A percentile compares a stretch with the other conserved stretches of the same genome.
These are phyloP conservation scores for Hygrophoropsis aurantiaca DNA, from an alignment of 768 basidiomycete genomes.

Conservation along the genomic window DNA sequence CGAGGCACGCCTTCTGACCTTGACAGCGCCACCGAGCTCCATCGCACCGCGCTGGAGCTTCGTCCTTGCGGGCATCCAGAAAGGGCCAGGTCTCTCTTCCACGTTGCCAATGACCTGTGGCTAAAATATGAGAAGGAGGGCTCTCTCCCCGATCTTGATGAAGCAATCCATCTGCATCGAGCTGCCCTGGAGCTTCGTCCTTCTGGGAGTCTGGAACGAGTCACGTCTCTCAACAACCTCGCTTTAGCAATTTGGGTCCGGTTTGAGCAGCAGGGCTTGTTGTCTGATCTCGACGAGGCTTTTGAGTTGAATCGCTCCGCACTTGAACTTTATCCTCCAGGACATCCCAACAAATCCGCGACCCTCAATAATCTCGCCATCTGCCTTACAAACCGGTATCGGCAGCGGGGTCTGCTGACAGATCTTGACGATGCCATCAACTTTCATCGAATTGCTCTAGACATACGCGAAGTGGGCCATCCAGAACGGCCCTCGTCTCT, in stretches of 20 bases:
- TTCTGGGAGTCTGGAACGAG: slow-evolving; percentile 11
- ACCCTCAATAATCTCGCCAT: slow-evolving; percentile 12
- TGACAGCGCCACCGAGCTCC: slow-evolving; percentile 24
- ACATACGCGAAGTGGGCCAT: slow-evolving; percentile 12
- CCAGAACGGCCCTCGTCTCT: slow-evolving; percentile 10
- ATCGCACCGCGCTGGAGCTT: slow-evolving; percentile 21
- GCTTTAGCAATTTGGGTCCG: slow-evolving; percentile 25
- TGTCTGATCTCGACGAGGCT: slow-evolving; percentile 28
- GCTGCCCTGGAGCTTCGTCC: slow-evolving; percentile 17
- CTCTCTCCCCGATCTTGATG: slow-evolving; percentile 21
- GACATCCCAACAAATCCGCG: slow-evolving; percentile 7
- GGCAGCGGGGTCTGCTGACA: slow-evolving; percentile 7
- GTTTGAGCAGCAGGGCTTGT: slow-evolving; percentile 19
- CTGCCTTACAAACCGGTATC: slow-evolving; percentile 20
- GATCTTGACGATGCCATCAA: slow-evolving; percentile 29
- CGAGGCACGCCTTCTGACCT: slow-evolving; percentile 22
- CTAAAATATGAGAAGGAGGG: slow-evolving; percentile 4
- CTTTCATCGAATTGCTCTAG: slow-evolving; percentile 19
- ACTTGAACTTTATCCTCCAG: not conserved
- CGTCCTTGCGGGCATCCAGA: slow-evolving; percentile 19
- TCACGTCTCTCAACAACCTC: slow-evolving; percentile 21
- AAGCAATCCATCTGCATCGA: slow-evolving; percentile 23
- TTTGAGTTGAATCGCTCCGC: slow-evolving; percentile 22
- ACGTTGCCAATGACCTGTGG: slow-evolving; percentile 9
- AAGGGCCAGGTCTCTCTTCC: not conserved